phyloP scores from a whole-genome alignment of 306 rosid genomes.

The Leucaena leucocephala region DNA sequence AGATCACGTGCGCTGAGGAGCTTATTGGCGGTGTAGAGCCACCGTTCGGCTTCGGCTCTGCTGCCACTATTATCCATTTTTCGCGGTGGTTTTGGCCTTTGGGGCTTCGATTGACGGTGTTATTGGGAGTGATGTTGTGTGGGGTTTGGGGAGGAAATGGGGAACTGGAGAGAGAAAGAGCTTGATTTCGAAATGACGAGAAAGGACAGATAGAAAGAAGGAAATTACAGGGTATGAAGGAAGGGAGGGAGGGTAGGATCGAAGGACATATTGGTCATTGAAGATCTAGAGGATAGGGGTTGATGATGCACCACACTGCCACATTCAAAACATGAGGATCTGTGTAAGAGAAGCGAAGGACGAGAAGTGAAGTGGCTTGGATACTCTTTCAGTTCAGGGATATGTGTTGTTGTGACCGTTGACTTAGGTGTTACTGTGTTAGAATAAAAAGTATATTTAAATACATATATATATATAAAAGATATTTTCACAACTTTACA shows the following conservation, averaged over 20 bases:
- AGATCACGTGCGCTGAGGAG: slow-evolving; percentile 75
- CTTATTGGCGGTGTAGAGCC: slow-evolving; percentile 83
- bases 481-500: too few relatives aligned
- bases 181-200: not conserved
- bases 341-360: not conserved
- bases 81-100: not conserved
- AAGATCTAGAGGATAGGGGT: not conserved
- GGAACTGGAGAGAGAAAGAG: not conserved
- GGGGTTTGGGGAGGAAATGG: not conserved
- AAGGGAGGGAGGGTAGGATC: not conserved
- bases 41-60: slow-evolving; percentile 82
- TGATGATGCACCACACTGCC: not conserved
- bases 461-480: too few relatives aligned
- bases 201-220: not conserved
- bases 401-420: not conserved
- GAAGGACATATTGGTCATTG: slow-evolving; percentile 33
- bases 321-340: slow-evolving; percentile 11
- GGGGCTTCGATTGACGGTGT: not conserved
- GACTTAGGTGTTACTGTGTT: not conserved
- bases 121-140: not conserved
- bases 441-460: too few relatives aligned
- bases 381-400: not conserved
- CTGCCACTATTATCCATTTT: slow-evolving; percentile 45
- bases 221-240: not conserved
- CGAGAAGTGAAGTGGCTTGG: not conserved